phyloP scores from a whole-genome alignment of 163 green algal species.

The Picocystis sp. region DNA sequence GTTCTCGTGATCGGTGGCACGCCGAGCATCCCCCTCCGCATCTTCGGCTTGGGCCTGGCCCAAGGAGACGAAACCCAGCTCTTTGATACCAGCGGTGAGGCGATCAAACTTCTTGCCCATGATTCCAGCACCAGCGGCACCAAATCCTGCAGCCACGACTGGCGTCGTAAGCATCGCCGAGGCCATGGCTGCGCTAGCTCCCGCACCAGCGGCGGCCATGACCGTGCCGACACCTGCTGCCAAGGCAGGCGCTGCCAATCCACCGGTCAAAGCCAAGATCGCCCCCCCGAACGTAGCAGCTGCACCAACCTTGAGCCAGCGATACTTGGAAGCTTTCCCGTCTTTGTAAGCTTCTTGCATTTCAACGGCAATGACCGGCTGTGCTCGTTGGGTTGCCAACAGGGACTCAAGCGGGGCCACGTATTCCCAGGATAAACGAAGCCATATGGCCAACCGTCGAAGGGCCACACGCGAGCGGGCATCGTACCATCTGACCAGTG shows the following conservation, averaged over 20 bases:
- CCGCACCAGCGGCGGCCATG: constrained; percentile 35
- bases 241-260: constrained; percentile 60
- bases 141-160: constrained; percentile 18
- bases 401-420: not conserved
- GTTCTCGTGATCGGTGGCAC: too few species aligned
- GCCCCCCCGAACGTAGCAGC: constrained; percentile 49
- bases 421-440: constrained; percentile 35
- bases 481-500: constrained; percentile 39
- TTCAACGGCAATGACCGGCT: not conserved
- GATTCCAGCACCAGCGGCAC: constrained; percentile 27
- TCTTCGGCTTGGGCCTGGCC: constrained; percentile 3
- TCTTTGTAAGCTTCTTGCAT: not conserved
- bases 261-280: constrained; percentile 61
- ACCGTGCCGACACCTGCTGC: constrained; percentile 52
- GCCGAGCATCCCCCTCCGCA: not conserved
- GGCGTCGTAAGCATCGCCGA: constrained; percentile 14
- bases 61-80: constrained; percentile 59
- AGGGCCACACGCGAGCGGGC: constrained; percentile 42
- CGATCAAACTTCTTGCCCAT: constrained; percentile 24
- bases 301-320: constrained; percentile 43
- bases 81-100: constrained; percentile 28
- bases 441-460: constrained; percentile 45
- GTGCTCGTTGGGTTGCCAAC: constrained; percentile 2
- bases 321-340: not conserved
- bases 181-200: constrained; percentile 31